Conservation (phyloP, 73 alveolate genomes). For the Uronychia binucleata region DNA sequence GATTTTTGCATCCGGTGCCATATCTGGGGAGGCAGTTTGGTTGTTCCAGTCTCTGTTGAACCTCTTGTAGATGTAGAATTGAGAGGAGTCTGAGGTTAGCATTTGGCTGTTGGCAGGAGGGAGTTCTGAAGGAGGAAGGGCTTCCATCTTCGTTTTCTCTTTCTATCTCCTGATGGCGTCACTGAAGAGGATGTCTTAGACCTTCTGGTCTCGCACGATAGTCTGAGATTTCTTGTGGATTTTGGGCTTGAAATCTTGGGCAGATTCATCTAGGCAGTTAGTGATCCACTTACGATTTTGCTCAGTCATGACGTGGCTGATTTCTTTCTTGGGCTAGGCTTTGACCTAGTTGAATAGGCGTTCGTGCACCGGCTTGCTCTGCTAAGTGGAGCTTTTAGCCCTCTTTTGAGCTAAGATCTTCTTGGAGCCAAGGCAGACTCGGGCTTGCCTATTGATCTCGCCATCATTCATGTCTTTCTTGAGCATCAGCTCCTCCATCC, state of each 20-base stretch:
- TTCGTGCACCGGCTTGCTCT: neutral
- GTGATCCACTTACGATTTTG: too few relatives aligned
- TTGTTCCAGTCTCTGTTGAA: neutral
- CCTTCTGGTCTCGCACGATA: constrained; percentile 14
- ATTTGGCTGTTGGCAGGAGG: neutral
- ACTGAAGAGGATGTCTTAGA: constrained; percentile 14
- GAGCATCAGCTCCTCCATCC: neutral
- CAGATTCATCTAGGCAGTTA: too few relatives aligned
- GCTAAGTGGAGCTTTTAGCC: neutral
- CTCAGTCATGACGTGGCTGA: neutral
- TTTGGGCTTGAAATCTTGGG: constrained; percentile 25
- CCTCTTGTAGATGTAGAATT: neutral
- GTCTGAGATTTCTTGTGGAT: constrained; percentile 38
- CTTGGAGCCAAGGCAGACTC: neutral
- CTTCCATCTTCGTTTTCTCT: constrained; percentile 5
- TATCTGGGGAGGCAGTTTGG: neutral
- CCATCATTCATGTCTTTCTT: neutral
- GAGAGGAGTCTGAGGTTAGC: neutral
- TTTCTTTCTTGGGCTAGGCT: neutral
- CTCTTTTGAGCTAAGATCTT: neutral
- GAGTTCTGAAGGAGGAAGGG: neutral
- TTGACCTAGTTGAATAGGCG: neutral
- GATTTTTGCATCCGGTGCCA: neutral
- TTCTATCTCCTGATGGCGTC: constrained; percentile 41
- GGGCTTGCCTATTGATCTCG: neutral